These are phyloP conservation scores for Colletotrichum filicis DNA, from an alignment of 2,329 filamentous ascomycete species.

Conservation along the genomic window DNA sequence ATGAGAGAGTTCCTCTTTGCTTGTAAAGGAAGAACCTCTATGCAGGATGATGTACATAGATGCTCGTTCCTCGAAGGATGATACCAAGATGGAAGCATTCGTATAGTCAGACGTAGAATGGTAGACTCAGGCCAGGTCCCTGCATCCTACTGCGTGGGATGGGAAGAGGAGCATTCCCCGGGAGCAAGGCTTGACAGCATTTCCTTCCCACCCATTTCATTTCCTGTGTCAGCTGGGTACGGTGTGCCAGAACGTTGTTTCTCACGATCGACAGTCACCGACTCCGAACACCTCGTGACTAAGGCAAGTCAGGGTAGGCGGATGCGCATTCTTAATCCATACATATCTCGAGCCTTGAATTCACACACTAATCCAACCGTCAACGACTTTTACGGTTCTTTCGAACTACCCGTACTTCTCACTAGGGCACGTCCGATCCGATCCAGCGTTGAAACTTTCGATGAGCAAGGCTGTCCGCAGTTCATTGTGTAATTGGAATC, in stretches of 20 bases:
- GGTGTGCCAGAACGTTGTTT: not conserved
- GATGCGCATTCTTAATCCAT: too few species aligned
- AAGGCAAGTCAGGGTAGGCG: not conserved
- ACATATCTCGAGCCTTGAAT: not conserved
- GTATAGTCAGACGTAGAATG: not conserved
- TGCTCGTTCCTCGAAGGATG: not conserved
- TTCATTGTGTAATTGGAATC: not conserved
- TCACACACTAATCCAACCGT: not conserved
- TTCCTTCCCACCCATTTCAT: not conserved
- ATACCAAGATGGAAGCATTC: not conserved
- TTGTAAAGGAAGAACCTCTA: not conserved
- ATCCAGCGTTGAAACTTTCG: conserved; percentile 19
- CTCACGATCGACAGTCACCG: not conserved
- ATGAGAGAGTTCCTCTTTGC: not conserved
- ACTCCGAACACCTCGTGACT: not conserved
- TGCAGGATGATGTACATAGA: not conserved
- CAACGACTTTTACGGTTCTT: conserved; percentile 1
- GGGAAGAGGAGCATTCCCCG: too few species aligned
- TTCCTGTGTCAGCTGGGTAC: not conserved
- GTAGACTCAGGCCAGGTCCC: too few species aligned
- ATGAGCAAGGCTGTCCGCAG: conserved; percentile 4
- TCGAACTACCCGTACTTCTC: not conserved
- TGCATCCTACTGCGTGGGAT: not conserved
- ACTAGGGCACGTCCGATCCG: conserved; percentile 1
- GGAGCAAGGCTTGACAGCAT: not conserved